A percentile compares a stretch with the other conserved stretches of the same genome.
Conservation (phyloP, 208 protist species). For the Phytomonas sp. region DNA sequence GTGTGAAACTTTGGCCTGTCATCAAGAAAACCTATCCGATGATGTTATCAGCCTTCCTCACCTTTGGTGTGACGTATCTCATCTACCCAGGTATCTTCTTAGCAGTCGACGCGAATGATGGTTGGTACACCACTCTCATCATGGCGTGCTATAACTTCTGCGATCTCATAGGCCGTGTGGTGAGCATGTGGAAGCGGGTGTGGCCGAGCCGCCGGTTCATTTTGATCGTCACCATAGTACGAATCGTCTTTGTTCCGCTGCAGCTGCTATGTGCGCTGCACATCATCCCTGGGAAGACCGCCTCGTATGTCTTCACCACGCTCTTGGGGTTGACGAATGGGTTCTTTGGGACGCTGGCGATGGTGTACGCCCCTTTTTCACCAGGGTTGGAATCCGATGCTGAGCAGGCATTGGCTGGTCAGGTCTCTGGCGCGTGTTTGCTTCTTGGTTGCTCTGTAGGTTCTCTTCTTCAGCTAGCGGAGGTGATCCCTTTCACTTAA, state of each 20-base stretch:
- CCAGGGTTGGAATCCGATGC: slow-evolving; percentile 33
- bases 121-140: slow-evolving; percentile 68
- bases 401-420: slow-evolving; percentile 55
- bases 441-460: slow-evolving; percentile 53
- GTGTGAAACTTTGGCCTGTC: slow-evolving; percentile 44
- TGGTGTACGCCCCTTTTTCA: slow-evolving; percentile 62
- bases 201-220: slow-evolving; percentile 33
- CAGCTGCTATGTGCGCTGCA: slow-evolving; percentile 57
- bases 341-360: slow-evolving; percentile 61
- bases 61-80: slow-evolving; percentile 58
- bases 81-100: slow-evolving; percentile 72
- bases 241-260: slow-evolving; percentile 63
- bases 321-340: slow-evolving; percentile 65
- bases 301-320: slow-evolving; percentile 42
- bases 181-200: slow-evolving; percentile 33
- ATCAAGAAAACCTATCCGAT: slow-evolving; percentile 68
- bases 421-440: slow-evolving; percentile 43
- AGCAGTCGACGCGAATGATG: slow-evolving; percentile 33
- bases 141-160: slow-evolving; percentile 63
- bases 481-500: slow-evolving; percentile 33
- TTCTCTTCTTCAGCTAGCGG: slow-evolving; percentile 54
- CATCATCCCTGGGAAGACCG: slow-evolving; percentile 38
- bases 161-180: slow-evolving; percentile 46
- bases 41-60: slow-evolving; percentile 62
- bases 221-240: slow-evolving; percentile 25